Percentiles rank a stretch among this genome's conserved stretches.
Evolutionary conservation across 768 basidiomycete species (phyloP).

Genomic region (Rubroboletus satanas): DNA sequence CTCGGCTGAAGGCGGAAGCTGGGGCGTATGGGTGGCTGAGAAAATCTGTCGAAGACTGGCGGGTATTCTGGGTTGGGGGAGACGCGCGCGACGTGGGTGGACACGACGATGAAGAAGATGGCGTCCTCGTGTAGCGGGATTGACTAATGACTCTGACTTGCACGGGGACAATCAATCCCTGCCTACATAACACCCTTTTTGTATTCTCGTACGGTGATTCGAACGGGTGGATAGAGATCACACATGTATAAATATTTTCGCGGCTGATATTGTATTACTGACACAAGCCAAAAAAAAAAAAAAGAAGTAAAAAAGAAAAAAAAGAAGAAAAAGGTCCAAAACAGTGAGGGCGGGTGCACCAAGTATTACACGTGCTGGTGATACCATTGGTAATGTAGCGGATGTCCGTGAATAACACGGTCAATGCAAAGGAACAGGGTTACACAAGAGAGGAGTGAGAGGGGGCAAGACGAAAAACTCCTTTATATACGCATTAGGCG

Average conservation of each 20-base stretch:
- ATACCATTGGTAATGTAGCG: slow-evolving; percentile 24
- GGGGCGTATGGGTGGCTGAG: slow-evolving; percentile 79
- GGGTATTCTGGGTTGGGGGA: slow-evolving; percentile 82
- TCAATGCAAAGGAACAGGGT: slow-evolving; percentile 17
- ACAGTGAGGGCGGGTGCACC: slow-evolving; percentile 15
- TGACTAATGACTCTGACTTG: not conserved
- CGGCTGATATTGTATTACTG: slow-evolving; percentile 15
- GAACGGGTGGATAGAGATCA: slow-evolving; percentile 1
- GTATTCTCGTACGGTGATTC: not conserved
- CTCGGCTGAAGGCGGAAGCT: slow-evolving; percentile 47
- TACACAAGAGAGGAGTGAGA: slow-evolving; percentile 4
- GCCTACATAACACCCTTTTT: not conserved
- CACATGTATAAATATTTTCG: slow-evolving; percentile 20
- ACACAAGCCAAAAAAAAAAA: slow-evolving; percentile 14
- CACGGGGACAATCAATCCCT: not conserved
- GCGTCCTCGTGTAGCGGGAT: slow-evolving; percentile 24
- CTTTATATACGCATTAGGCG: slow-evolving; percentile 15
- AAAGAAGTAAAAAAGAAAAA: not conserved
- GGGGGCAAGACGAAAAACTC: not conserved
- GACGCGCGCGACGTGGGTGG: slow-evolving; percentile 31
- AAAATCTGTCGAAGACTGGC: slow-evolving; percentile 70
- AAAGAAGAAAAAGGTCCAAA: slow-evolving; percentile 12
- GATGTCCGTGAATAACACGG: slow-evolving; percentile 14
- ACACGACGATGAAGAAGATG: slow-evolving; percentile 28
- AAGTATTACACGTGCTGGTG: slow-evolving; percentile 29